Conservation (phyloP, 1,284 basidiomycete species). For the Erythrobasidium hasegawianum region DNA sequence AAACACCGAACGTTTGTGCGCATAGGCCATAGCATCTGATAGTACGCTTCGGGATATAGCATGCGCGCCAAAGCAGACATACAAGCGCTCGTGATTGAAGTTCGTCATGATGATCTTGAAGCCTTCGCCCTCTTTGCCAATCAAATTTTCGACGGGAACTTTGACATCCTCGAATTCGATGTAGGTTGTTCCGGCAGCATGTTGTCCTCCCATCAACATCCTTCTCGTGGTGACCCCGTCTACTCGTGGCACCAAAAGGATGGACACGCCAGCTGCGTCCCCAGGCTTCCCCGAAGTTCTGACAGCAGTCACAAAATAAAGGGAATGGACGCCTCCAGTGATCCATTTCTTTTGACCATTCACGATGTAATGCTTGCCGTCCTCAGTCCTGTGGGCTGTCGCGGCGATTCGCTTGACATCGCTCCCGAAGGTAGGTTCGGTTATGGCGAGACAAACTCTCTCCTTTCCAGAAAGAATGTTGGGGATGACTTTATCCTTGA, state of each 20-base stretch:
- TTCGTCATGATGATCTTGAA: conserved; percentile 40
- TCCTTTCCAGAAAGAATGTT: conserved; percentile 51
- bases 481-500: conserved; percentile 50
- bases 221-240: conserved; percentile 41
- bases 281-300: conserved; percentile 49
- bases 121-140: conserved; percentile 45
- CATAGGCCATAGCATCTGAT: conserved; percentile 39
- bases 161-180: conserved; percentile 48
- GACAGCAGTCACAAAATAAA: conserved; percentile 46
- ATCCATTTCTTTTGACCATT: conserved; percentile 49
- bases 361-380: conserved; percentile 50
- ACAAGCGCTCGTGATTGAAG: conserved; percentile 38
- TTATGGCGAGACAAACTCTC: conserved; percentile 51
- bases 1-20: conserved; percentile 44
- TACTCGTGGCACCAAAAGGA: conserved; percentile 47
- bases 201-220: conserved; percentile 38
- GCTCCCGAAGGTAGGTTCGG: conserved; percentile 44
- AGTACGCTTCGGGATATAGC: conserved; percentile 38
- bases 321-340: conserved; percentile 48
- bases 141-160: conserved; percentile 48
- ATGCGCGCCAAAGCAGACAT: conserved; percentile 43
- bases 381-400: conserved; percentile 45
- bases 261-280: conserved; percentile 48
- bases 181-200: conserved; percentile 47
- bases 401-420: conserved; percentile 48